phyloP scores from a whole-genome alignment of 192 early-diverging fungal genomes.

The Coemansia sp. region DNA sequence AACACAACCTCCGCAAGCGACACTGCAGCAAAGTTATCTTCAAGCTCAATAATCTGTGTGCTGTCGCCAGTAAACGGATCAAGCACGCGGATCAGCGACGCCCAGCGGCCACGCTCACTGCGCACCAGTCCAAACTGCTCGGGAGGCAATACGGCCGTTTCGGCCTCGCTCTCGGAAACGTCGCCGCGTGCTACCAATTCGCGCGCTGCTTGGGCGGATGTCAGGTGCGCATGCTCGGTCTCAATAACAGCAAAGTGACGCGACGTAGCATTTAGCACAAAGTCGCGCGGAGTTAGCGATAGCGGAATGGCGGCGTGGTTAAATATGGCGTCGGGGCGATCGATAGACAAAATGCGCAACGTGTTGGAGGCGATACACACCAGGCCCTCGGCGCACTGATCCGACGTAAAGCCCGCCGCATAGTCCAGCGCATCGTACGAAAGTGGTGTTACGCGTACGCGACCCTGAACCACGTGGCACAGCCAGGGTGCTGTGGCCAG shows the following conservation, averaged over 20 bases:
- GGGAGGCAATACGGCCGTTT: slow-evolving; percentile 56
- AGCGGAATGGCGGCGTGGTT: slow-evolving; percentile 84
- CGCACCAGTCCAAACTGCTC: slow-evolving; percentile 78
- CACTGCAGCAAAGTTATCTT: slow-evolving; percentile 83
- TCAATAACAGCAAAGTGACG: slow-evolving; percentile 89
- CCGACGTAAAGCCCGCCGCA: slow-evolving; percentile 77
- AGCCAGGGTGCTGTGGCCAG: slow-evolving; percentile 88
- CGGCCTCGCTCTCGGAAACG: background rate
- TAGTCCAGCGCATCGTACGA: slow-evolving; percentile 82
- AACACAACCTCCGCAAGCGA: slow-evolving; percentile 67
- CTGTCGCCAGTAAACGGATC: slow-evolving; percentile 76
- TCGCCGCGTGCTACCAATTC: background rate
- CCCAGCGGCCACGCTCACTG: slow-evolving; percentile 71
- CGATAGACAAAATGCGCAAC: slow-evolving; percentile 82
- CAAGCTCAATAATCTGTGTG: slow-evolving; percentile 67
- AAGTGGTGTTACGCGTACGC: slow-evolving; percentile 77
- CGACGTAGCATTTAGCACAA: slow-evolving; percentile 68
- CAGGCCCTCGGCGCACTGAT: slow-evolving; percentile 84
- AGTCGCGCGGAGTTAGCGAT: slow-evolving; percentile 82
- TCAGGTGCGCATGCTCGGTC: slow-evolving; percentile 63
- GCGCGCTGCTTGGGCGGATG: background rate
- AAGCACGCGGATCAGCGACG: slow-evolving; percentile 78
- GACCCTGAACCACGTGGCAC: slow-evolving; percentile 71
- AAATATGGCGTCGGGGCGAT: slow-evolving; percentile 75
- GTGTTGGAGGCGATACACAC: slow-evolving; percentile 84